These are phyloP conservation scores for Fereydounia khargensis DNA, from an alignment of 1,284 basidiomycete genomes.

Conservation along the genomic window DNA sequence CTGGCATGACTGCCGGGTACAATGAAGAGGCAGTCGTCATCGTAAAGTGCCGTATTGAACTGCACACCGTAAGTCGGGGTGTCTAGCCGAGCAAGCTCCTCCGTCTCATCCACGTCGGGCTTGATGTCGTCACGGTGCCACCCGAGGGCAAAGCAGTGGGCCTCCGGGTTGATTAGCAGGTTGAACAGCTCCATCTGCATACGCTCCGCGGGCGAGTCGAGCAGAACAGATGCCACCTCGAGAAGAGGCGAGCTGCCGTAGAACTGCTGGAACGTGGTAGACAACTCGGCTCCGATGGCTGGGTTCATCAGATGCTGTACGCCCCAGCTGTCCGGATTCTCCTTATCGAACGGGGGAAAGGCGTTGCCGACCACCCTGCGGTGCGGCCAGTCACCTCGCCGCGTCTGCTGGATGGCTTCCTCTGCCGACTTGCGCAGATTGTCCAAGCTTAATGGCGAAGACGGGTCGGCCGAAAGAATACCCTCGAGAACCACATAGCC, in stretches of 20 bases:
- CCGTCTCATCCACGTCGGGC: conserved; percentile 66
- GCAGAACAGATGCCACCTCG: conserved; percentile 28
- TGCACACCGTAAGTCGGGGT: conserved; percentile 72
- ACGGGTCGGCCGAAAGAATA: conserved; percentile 61
- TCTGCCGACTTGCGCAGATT: conserved; percentile 23
- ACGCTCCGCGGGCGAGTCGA: conserved; percentile 9
- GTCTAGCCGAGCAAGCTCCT: conserved; percentile 66
- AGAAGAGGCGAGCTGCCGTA: conserved; percentile 29
- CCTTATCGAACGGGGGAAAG: conserved; percentile 72
- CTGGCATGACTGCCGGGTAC: conserved; percentile 70
- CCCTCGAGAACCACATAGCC: conserved; percentile 72
- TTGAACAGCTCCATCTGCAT: conserved; percentile 70
- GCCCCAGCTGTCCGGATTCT: conserved; percentile 68
- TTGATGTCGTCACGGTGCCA: conserved; percentile 81
- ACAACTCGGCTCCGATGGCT: conserved; percentile 61
- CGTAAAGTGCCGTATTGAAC: conserved; percentile 79
- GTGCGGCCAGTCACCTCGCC: conserved; percentile 68
- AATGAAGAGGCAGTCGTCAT: conserved; percentile 72
- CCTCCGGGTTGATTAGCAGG: conserved; percentile 70
- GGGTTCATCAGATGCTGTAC: conserved; percentile 63
- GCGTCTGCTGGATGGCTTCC: conserved; percentile 64
- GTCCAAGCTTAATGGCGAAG: conserved; percentile 10
- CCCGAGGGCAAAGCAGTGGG: conserved; percentile 70
- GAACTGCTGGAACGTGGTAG: conserved; percentile 18
- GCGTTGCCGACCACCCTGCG: conserved; percentile 73